Evolutionary conservation across 2,329 filamentous ascomycete genomes (phyloP), one percentile per base, ranked within the genome.

Genomic region (Hypocrella siamensis): DNA sequence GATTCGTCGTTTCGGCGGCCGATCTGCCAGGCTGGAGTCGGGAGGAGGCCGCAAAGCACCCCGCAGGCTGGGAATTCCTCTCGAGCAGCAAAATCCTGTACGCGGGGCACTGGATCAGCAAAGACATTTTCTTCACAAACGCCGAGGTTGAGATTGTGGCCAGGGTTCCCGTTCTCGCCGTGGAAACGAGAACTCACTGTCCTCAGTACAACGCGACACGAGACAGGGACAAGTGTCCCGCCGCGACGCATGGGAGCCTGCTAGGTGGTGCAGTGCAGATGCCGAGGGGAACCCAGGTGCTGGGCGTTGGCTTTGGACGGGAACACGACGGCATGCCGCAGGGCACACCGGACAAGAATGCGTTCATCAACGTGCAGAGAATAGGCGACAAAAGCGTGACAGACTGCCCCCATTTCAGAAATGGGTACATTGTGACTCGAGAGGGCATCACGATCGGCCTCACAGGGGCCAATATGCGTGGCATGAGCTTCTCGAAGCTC

Each of bases 71-170:
- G 31, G 31, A 33, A 14, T 33, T 33, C 10, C 31, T 33, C 5
- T 33, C 31, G n/a, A 33, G 31, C 31, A 33, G 31, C 26, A 33
- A 33, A 16, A 33, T 33, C 12, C 31, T 33, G n/a, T 33, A 33
- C 26, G 14, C 31, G 5, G 31, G 31, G 6, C 31, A 29, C 18
- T 33, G 31, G 31, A 27, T 33, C 5, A 26, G 26, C 10, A 22
- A 12, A 14, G 19, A 33, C 14, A 18, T 33, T 11, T 28, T 11
- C 26, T 33, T 33, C 11, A 19, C 31, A 11, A 17, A 28, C 15
- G 26, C 31, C n/a, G n/a, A 24, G 4, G 26, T 17, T 6, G 31
- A 28, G 14, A 17, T 29, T 19, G 17, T 17, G 26, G 31, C 31
- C n/a, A 19, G 31, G 6, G 16, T 33, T n/a, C 31, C 31, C 18